These are phyloP conservation scores for Albophoma yamanashiensis DNA, from an alignment of 2,329 filamentous ascomycete genomes.

Conservation along the genomic window DNA sequence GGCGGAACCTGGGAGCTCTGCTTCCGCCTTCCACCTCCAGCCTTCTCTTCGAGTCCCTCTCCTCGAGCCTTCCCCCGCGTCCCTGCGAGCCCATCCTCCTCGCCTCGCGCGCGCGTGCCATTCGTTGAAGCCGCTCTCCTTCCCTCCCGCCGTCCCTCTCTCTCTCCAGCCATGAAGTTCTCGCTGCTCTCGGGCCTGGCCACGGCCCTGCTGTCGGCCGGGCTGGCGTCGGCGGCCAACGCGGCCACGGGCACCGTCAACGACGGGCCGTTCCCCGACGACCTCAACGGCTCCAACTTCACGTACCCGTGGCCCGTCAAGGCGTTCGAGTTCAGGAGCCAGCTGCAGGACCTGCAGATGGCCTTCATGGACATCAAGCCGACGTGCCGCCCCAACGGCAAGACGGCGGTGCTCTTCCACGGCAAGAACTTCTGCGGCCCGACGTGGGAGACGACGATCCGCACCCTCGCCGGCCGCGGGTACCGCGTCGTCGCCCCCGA, in stretches of 20 bases:
- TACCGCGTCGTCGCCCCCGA: constrained; percentile 44
- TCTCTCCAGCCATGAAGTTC: constrained; percentile 12
- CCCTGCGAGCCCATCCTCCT: not conserved
- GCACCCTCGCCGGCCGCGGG: constrained; percentile 26
- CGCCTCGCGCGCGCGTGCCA: not conserved
- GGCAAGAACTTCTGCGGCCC: constrained; percentile 46
- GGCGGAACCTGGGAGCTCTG: not conserved
- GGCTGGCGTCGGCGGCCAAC: constrained; percentile 8
- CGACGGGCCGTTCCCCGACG: constrained; percentile 24
- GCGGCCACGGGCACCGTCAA: constrained; percentile 18
- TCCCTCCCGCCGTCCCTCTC: no score
- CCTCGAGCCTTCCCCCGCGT: not conserved
- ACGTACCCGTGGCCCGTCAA: constrained; percentile 41
- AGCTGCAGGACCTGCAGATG: constrained; percentile 38
- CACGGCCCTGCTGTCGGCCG: constrained; percentile 7
- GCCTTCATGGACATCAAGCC: constrained; percentile 43
- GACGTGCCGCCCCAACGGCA: constrained; percentile 20
- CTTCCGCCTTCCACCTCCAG: not conserved
- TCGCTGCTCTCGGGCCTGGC: constrained; percentile 9
- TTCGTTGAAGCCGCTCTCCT: not conserved
- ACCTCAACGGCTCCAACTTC: constrained; percentile 39
- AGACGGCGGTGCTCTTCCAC: constrained; percentile 37
- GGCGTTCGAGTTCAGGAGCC: constrained; percentile 35
- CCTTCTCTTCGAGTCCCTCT: not conserved
- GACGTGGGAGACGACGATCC: constrained; percentile 39